phyloP scores from a whole-genome alignment of 139 green algal genomes.

The Chlorokybus atmophyticus region DNA sequence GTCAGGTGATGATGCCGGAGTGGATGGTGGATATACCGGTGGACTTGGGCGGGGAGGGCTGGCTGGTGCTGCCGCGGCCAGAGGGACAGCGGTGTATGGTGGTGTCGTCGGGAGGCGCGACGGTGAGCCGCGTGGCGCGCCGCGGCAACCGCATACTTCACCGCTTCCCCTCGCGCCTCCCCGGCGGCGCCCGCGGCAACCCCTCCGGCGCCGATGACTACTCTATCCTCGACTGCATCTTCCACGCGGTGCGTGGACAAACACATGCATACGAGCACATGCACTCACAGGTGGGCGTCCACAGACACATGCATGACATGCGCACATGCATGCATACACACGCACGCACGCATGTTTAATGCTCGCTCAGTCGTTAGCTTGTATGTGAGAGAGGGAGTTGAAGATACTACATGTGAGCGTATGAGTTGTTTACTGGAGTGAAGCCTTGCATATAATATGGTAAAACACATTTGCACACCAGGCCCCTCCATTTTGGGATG shows the following conservation, averaged over 20 bases:
- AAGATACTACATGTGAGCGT: not conserved
- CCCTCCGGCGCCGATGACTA: conserved; percentile 25
- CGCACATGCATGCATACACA: not conserved
- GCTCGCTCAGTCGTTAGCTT: not conserved
- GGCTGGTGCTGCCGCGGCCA: conserved; percentile 64
- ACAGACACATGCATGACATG: not conserved
- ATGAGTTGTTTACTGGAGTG: not conserved
- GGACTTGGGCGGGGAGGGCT: conserved; percentile 38
- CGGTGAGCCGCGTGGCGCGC: conserved; percentile 30
- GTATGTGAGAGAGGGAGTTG: not conserved
- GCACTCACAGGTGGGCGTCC: not conserved
- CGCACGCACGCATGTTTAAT: not conserved
- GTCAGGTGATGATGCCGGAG: conserved; percentile 71
- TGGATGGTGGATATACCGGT: conserved; percentile 76
- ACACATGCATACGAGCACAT: not conserved
- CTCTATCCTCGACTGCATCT: conserved; percentile 75
- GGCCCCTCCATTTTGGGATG: not conserved
- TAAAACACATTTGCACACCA: not conserved
- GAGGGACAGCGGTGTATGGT: conserved; percentile 75
- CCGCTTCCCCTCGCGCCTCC: conserved; percentile 43
- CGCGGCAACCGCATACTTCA: conserved; percentile 42
- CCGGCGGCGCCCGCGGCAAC: conserved; percentile 24
- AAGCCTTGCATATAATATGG: too few species aligned
- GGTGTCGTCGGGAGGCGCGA: conserved; percentile 34
- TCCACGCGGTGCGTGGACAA: conserved; percentile 33